Base-by-base conservation (phyloP, 192 early-diverging fungal genomes). In the Obelidium mucronatum region DNA sequence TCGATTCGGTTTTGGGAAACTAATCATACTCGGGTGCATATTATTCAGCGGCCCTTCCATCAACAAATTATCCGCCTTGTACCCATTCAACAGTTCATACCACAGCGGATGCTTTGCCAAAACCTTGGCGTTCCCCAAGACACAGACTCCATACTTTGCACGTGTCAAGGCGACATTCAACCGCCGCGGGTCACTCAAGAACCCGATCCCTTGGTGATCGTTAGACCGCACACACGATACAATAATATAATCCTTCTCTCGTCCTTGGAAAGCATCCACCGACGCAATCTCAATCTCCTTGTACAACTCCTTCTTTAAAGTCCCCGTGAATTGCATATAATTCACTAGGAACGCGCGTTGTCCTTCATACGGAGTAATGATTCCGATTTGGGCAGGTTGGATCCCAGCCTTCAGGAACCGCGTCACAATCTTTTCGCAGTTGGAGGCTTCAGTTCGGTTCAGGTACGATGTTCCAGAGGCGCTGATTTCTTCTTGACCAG, bases 231-330 rank as follows among this genome's bases (percentile, higher is more conserved):
- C 97, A 78, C 96, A 98, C 70, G 94, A 94, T 65, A 99, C 85
- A 79, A 99, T 98, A 70, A 99, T 98, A 73, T 98, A 99, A 78
- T 98, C 97, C 84, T 99, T 99, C 78, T 99, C 97, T 78, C 97
- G 94, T 48, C 97, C 97, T 74, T 99, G 97, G 90, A 99, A 99
- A 6, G 97, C 97, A 73, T 99, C 97, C 13, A 99, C 97, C 78
- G 94, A 96, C 31, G 97, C 97, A 2, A 99, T 96, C 79, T 99
- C 98, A 26, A 99, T 96, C 37, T 98, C 96, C 84, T 98, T 99
- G 89, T 98, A 99, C 15, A 96, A 83, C 58, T 98, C 96, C 78
- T 93, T 94, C 63, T 91, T 92, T 71, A 98, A 79, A 1, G 94
- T 85, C 17, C 98, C 98, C 61, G 92, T 92, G 71, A 93, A 95